Conservation (phyloP, 1,284 basidiomycete species). For the Hortiboletus rubellus region DNA sequence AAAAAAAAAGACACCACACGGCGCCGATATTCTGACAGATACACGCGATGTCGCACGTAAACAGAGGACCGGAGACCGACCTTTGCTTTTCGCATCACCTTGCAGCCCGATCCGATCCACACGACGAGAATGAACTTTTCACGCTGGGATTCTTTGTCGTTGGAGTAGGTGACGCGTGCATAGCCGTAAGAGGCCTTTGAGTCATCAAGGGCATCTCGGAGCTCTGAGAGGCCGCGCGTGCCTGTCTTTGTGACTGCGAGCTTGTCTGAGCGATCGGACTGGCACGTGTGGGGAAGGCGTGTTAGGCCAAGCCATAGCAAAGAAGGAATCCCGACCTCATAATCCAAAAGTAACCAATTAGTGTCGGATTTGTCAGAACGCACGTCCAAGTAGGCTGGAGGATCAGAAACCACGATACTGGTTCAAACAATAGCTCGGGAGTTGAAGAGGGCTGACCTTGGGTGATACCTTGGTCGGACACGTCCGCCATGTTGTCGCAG, state of each 20-base stretch:
- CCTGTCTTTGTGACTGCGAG: slow-evolving; percentile 77
- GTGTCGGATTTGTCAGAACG: slow-evolving; percentile 79
- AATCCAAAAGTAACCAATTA: slow-evolving; percentile 86
- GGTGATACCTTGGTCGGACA: slow-evolving; percentile 73
- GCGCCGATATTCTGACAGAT: slow-evolving; percentile 7
- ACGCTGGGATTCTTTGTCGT: slow-evolving; percentile 82
- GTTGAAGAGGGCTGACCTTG: slow-evolving; percentile 56
- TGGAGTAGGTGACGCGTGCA: slow-evolving; percentile 79
- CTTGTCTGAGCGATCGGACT: slow-evolving; percentile 84
- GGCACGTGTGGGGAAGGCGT: slow-evolving; percentile 18
- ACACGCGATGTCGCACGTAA: slow-evolving; percentile 26
- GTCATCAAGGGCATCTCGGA: slow-evolving; percentile 73
- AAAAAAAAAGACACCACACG: slow-evolving; percentile 10
- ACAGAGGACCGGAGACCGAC: slow-evolving; percentile 42
- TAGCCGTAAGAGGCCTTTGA: slow-evolving; percentile 81
- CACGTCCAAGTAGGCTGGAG: slow-evolving; percentile 83
- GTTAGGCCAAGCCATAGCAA: slow-evolving; percentile 8
- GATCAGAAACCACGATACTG: slow-evolving; percentile 7
- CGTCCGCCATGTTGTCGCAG: slow-evolving; percentile 69
- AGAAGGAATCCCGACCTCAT: slow-evolving; percentile 56
- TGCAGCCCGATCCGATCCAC: slow-evolving; percentile 86
- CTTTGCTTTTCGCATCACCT: slow-evolving; percentile 90
- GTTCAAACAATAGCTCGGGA: slow-evolving; percentile 18
- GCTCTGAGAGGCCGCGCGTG: slow-evolving; percentile 73
- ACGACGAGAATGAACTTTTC: slow-evolving; percentile 90